Conservation (phyloP, 2,329 filamentous ascomycete genomes). For the Aaosphaeria pasadenensis region DNA sequence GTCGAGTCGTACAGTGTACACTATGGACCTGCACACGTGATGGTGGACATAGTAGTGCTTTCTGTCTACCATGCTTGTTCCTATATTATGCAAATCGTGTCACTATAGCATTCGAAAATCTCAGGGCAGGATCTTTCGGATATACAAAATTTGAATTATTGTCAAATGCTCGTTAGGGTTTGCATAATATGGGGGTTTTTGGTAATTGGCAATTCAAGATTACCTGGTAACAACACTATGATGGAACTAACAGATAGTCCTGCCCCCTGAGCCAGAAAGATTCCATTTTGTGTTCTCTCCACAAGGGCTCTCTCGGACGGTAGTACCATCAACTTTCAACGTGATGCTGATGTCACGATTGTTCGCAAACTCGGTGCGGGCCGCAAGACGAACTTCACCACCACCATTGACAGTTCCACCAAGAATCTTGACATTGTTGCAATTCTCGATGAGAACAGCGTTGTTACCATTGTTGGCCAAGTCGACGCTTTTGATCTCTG, state of each 20-base stretch:
- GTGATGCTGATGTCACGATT: conserved; percentile 52
- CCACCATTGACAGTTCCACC: conserved; percentile 54
- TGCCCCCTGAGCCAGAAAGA: conserved; percentile 45
- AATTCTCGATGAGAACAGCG: conserved; percentile 59
- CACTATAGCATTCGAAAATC: too few species aligned
- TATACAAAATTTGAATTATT: too few species aligned
- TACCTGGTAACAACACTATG: too few species aligned
- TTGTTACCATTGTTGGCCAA: conserved; percentile 55
- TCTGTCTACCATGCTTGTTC: too few species aligned
- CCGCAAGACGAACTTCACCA: conserved; percentile 54
- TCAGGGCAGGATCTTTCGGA: too few species aligned
- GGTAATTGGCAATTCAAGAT: too few species aligned
- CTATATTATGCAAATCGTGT: too few species aligned
- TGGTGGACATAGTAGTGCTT: too few species aligned
- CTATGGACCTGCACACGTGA: too few species aligned
- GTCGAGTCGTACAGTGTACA: too few species aligned
- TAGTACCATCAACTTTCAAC: conserved; percentile 48
- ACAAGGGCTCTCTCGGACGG: conserved; percentile 55
- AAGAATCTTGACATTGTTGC: conserved; percentile 53
- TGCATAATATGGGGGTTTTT: too few species aligned
- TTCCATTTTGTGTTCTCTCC: conserved; percentile 52
- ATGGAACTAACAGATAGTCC: conserved; percentile 38
- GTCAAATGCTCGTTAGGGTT: too few species aligned
- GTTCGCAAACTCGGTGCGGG: conserved; percentile 54
- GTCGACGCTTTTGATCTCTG: conserved; percentile 49